Base-by-base conservation (phyloP, 441 rosid genomes). In the Bocquillonia castaneifolia region DNA sequence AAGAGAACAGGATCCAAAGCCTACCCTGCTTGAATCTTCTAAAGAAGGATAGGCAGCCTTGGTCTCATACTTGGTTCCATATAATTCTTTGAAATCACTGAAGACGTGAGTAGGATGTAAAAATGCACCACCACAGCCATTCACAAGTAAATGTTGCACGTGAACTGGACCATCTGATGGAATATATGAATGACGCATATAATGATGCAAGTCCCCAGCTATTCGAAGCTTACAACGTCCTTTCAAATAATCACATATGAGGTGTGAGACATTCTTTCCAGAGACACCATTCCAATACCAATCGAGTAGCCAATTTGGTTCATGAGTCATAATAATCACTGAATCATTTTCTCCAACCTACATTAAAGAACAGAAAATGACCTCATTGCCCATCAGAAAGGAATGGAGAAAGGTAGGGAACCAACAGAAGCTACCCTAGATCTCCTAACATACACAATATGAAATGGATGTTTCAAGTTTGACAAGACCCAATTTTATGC, bases 111-210 rank as follows among this genome's bases (percentile, higher is more conserved):
- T 95, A 63, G 99, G 99, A 83, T 95, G 98, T 68, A 95, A 81
- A 84, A 94, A 94, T 29, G 99, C 99, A 74, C 99, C 99, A 64
- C 99, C 99, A 71, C 97, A 95, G 61, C 99, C 98, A 79, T 95
- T 95, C 63, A 95, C 99, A 80, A 95, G 83, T 67, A 95, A 85
- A 83, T 95, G 98, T 62, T 89, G 95, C 77, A 90, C 97, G 69
- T 86, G 76, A 62, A 78, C 85, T 53, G 97, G 93, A 51, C 77
- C 85, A 78, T 86, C 91, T 59, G 96, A 85, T 69, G 89, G 91
- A 74, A 81, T 82, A 82, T 60, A 80, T 25, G 99, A 92, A 78
- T 90, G 99, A 29, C 97, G 93, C 99, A 92, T 94, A 78, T 92
- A 94, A 77, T 92, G 94, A 85, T 94, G 99, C 84, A 94, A 78